These are phyloP conservation scores for Aquilaria yunnanensis DNA, from an alignment of 345 rosid species.

Conservation along the genomic window DNA sequence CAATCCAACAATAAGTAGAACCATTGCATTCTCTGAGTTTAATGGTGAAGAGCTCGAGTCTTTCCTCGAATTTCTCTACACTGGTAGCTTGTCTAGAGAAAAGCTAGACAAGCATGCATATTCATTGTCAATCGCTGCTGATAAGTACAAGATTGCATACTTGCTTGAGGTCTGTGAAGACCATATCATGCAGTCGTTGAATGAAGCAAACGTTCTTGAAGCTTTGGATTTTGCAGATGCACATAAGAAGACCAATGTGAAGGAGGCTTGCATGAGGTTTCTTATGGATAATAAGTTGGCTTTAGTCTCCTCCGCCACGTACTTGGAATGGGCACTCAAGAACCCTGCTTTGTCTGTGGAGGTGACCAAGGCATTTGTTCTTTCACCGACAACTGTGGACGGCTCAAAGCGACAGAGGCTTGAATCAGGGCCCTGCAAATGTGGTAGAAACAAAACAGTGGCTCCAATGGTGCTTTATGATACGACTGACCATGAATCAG, in stretches of 20 bases:
- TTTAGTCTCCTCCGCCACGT: constrained; percentile 46
- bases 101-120: constrained; percentile 48
- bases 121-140: constrained; percentile 51
- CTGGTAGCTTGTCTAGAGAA: constrained; percentile 38
- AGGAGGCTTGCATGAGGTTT: constrained; percentile 47
- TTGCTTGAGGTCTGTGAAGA: constrained; percentile 47
- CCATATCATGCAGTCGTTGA: constrained; percentile 39
- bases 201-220: constrained; percentile 45
- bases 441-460: too few species aligned
- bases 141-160: constrained; percentile 63
- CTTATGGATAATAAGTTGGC: constrained; percentile 60
- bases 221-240: constrained; percentile 55
- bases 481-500: too few species aligned
- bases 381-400: too few species aligned
- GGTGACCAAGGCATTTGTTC: constrained; percentile 52
- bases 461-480: too few species aligned
- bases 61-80: constrained; percentile 64
- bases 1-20: constrained; percentile 47
- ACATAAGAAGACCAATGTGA: constrained; percentile 37
- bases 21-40: constrained; percentile 44
- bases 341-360: constrained; percentile 53
- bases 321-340: constrained; percentile 45
- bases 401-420: too few species aligned
- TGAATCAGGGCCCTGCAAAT: too few species aligned
- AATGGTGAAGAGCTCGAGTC: constrained; percentile 54